phyloP scores from a whole-genome alignment of 257 asterid genomes.

The Paulownia fortunei region DNA sequence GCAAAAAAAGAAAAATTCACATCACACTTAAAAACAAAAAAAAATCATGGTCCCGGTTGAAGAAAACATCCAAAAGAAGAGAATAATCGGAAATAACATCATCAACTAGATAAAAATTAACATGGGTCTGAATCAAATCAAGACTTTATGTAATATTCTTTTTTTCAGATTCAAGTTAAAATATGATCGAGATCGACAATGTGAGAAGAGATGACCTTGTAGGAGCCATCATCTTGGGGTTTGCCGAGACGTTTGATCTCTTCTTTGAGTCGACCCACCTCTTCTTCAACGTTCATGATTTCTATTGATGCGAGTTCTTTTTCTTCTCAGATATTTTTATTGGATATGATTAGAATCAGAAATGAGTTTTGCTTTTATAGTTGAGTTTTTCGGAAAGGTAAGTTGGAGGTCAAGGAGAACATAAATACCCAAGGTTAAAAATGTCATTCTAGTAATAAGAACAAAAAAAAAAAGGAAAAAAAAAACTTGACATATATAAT shows the following conservation, averaged over 20 bases:
- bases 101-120: background rate
- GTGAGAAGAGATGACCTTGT: conserved; percentile 56
- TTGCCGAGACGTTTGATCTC: conserved; percentile 90
- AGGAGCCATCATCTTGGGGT: conserved; percentile 84
- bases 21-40: background rate
- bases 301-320: background rate
- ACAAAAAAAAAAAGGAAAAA: no score
- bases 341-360: background rate
- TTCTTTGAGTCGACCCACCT: conserved; percentile 75
- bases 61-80: background rate
- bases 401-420: background rate
- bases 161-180: background rate
- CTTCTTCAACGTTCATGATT: conserved; percentile 94
- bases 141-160: background rate
- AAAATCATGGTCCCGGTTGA: background rate
- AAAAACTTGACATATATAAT: no score
- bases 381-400: background rate
- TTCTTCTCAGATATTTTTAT: background rate
- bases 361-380: conserved; percentile 26
- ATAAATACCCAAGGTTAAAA: no score
- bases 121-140: conserved; percentile 13
- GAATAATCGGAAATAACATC: background rate
- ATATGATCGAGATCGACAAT: conserved; percentile 22
- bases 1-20: background rate
- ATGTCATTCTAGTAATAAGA: no score